A percentile compares a stretch with the other conserved stretches of the same genome.
These are phyloP conservation scores for Nemania diffusa DNA, from an alignment of 2,329 filamentous ascomycete genomes.

Conservation along the genomic window DNA sequence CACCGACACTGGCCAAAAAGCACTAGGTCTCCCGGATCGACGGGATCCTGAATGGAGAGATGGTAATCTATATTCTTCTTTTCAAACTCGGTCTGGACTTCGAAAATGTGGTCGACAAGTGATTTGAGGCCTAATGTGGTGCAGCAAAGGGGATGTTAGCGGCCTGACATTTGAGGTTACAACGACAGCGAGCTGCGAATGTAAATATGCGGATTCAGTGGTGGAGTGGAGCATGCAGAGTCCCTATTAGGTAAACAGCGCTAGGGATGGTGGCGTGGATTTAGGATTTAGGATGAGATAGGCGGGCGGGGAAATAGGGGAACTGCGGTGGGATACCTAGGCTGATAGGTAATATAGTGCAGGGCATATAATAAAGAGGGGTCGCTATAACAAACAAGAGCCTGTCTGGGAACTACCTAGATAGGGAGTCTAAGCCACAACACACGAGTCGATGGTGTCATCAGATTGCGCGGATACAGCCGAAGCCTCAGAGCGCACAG, in stretches of 20 bases:
- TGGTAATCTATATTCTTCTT: constrained; percentile 36
- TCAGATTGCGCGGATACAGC: constrained; percentile 20
- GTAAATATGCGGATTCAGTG: neutral
- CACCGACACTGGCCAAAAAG: constrained; percentile 39
- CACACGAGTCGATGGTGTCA: constrained; percentile 11
- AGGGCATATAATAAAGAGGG: neutral
- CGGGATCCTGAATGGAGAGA: constrained; percentile 23
- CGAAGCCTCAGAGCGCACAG: constrained; percentile 18
- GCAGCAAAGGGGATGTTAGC: constrained; percentile 31
- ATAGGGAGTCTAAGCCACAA: neutral
- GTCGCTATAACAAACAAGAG: neutral
- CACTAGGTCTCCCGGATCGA: constrained; percentile 14
- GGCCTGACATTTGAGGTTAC: constrained; percentile 37
- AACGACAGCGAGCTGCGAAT: constrained; percentile 1
- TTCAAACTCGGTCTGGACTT: constrained; percentile 35
- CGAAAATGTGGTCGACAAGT: constrained; percentile 36
- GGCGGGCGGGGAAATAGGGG: neutral
- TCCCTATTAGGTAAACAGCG: neutral
- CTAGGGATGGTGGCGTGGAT: neutral
- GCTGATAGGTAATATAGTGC: neutral
- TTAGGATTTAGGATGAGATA: neutral
- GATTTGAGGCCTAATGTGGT: constrained; percentile 32
- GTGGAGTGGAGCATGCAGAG: neutral
- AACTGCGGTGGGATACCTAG: neutral
- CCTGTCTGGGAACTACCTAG: too few species aligned